phyloP scores from a whole-genome alignment of 495 filamentous ascomycete genomes.

The Aspergillus funiculosus region DNA sequence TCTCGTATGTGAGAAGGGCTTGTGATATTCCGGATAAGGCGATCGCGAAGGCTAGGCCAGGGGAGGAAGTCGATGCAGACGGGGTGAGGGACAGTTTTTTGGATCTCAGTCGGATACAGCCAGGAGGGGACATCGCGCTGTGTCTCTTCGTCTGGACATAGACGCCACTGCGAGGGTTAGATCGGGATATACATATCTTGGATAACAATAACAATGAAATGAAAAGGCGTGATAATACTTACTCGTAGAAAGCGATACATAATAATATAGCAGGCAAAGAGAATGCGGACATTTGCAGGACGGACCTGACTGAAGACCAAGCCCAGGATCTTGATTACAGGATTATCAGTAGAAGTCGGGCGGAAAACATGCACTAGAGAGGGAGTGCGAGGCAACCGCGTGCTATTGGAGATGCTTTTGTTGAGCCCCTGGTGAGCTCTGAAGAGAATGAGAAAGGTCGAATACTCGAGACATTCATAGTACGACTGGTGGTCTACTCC shows the following conservation, averaged over 20 bases:
- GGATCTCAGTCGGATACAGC: constrained; percentile 14
- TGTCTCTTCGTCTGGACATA: constrained; percentile 15
- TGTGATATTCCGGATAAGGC: constrained; percentile 4
- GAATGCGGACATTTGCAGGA: constrained; percentile 11
- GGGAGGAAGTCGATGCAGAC: constrained; percentile 16
- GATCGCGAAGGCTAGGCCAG: constrained; percentile 11
- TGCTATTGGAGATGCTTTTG: constrained; percentile 11
- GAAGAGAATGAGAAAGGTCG: constrained; percentile 11
- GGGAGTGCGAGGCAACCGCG: constrained; percentile 9
- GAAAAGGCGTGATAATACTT: neutral
- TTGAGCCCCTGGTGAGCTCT: constrained; percentile 13
- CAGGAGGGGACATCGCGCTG: constrained; percentile 12
- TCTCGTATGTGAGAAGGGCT: constrained; percentile 2
- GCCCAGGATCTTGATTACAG: constrained; percentile 12
- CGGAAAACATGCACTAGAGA: constrained; percentile 13
- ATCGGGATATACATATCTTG: no score
- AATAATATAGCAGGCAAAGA: constrained; percentile 11
- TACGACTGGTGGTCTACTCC: constrained; percentile 13
- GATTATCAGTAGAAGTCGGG: constrained; percentile 13
- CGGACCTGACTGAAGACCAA: constrained; percentile 13
- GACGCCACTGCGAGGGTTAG: constrained; percentile 9
- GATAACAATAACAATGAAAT: neutral
- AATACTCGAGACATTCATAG: constrained; percentile 12
- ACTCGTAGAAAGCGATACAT: constrained; percentile 15
- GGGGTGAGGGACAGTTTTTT: constrained; percentile 11